Percentiles rank a stretch among this genome's conserved stretches.
These are phyloP conservation scores for Kwoniella sp. DNA, from an alignment of 768 basidiomycete species.

Conservation along the genomic window DNA sequence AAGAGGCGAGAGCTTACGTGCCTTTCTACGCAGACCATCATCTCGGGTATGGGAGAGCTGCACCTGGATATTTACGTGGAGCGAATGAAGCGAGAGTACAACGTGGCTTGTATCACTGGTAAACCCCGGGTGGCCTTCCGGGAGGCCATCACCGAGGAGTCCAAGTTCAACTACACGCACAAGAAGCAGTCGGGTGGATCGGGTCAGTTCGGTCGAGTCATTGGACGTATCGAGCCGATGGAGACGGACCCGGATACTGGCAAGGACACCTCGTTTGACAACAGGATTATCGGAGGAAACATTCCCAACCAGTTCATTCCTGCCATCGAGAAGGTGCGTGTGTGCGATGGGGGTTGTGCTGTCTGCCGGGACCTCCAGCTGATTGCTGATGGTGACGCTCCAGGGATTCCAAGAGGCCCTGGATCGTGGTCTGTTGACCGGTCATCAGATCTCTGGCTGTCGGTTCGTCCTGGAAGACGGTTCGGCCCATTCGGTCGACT, in stretches of 20 bases:
- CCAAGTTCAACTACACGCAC: constrained; percentile 84
- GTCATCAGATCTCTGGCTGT: constrained; percentile 79
- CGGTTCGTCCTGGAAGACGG: constrained; percentile 88
- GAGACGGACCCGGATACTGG: constrained; percentile 70
- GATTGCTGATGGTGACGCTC: background rate
- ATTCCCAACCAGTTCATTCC: constrained; percentile 90
- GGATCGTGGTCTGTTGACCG: constrained; percentile 82
- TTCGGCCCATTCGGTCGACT: constrained; percentile 88
- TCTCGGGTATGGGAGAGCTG: constrained; percentile 98
- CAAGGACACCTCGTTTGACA: constrained; percentile 72
- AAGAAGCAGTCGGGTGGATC: constrained; percentile 98
- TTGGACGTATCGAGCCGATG: constrained; percentile 87
- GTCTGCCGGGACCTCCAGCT: background rate
- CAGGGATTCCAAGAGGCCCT: constrained; percentile 93
- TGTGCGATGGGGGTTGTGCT: background rate
- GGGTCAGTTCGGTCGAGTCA: constrained; percentile 91
- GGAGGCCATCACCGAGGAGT: constrained; percentile 80
- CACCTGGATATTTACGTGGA: constrained; percentile 99
- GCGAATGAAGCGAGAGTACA: constrained; percentile 97
- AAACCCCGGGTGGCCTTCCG: constrained; percentile 96
- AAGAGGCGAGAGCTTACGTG: too few relatives aligned
- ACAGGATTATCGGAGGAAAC: constrained; percentile 82
- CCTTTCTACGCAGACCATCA: constrained; percentile 74
- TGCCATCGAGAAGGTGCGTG: constrained; percentile 79
- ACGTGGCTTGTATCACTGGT: constrained; percentile 84